A percentile compares a stretch with the other conserved stretches of the same genome.
phyloP scores from a whole-genome alignment of 768 basidiomycete species.

The Boletus coccyginus region DNA sequence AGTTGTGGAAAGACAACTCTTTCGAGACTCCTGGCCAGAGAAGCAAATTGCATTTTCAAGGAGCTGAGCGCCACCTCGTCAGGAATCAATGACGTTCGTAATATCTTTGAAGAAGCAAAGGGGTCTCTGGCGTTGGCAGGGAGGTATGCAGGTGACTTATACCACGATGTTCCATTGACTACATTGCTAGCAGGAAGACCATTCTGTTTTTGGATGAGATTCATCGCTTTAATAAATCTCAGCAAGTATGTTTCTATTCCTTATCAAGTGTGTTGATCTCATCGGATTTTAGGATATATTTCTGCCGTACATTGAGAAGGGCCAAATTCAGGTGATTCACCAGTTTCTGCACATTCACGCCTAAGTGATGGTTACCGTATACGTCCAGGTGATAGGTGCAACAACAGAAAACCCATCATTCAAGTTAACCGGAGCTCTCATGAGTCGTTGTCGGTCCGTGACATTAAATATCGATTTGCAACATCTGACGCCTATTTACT shows the following conservation, averaged over 20 bases:
- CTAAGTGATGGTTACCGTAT: not conserved
- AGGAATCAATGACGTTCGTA: conserved; percentile 66
- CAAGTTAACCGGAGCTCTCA: conserved; percentile 67
- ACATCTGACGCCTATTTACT: conserved; percentile 24
- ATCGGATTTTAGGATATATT: conserved; percentile 59
- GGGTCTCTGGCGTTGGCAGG: conserved; percentile 61
- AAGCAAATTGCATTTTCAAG: conserved; percentile 60
- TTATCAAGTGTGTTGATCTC: conserved; percentile 4
- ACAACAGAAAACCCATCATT: conserved; percentile 92
- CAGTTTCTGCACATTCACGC: not conserved
- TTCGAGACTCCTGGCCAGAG: conserved; percentile 64
- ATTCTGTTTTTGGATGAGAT: conserved; percentile 83
- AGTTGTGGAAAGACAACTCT: conserved; percentile 77
- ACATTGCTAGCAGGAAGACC: conserved; percentile 48
- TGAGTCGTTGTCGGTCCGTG: conserved; percentile 73
- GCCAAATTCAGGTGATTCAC: conserved; percentile 57
- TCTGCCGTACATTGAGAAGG: conserved; percentile 77
- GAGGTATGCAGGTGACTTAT: conserved; percentile 38
- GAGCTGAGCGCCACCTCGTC: conserved; percentile 75
- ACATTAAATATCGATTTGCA: not conserved
- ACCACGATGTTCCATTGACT: not conserved
- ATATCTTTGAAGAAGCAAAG: conserved; percentile 76
- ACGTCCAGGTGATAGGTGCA: conserved; percentile 63
- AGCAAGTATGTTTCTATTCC: conserved; percentile 45
- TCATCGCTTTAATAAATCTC: conserved; percentile 72